phyloP scores from a whole-genome alignment of 192 early-diverging fungal species.

The Entophlyctis luteolus region DNA sequence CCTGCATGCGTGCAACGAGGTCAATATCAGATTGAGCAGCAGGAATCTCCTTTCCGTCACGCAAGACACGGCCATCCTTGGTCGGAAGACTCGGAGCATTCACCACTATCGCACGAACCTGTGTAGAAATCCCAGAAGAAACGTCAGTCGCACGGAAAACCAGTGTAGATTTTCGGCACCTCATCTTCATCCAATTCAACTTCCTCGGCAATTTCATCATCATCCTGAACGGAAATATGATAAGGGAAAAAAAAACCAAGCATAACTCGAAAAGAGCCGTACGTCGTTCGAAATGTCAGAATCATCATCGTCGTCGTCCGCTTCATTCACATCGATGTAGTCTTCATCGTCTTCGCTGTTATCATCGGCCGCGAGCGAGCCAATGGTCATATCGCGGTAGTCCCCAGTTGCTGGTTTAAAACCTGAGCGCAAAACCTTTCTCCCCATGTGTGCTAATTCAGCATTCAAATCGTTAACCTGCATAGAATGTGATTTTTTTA shows the following conservation, averaged over 20 bases:
- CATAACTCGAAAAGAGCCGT: not conserved
- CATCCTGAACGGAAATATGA: not conserved
- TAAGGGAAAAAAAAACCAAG: not conserved
- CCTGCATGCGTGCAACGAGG: conserved; percentile 14
- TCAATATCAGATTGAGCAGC: conserved; percentile 6
- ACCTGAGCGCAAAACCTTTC: conserved; percentile 13
- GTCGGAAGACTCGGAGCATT: conserved; percentile 2
- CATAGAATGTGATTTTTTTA: not conserved
- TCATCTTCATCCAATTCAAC: not conserved
- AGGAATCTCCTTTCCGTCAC: conserved; percentile 17
- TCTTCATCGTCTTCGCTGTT: conserved; percentile 11
- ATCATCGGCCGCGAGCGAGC: conserved; percentile 5
- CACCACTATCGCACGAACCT: conserved; percentile 3
- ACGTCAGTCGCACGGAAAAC: not conserved
- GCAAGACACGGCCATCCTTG: conserved; percentile 4
- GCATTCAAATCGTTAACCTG: conserved; percentile 15
- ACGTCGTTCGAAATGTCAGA: not conserved
- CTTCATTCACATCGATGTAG: not conserved
- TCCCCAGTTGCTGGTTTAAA: not conserved
- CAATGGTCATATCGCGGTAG: conserved; percentile 9
- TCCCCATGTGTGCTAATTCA: not conserved
- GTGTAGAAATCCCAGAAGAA: not conserved
- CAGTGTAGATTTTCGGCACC: not conserved
- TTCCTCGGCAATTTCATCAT: conserved; percentile 7
- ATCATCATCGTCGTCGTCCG: not conserved